Percentiles rank a stretch among this genome's conserved stretches.
These are phyloP conservation scores for Podaxis sp. DNA, from an alignment of 768 basidiomycete genomes.

Conservation along the genomic window DNA sequence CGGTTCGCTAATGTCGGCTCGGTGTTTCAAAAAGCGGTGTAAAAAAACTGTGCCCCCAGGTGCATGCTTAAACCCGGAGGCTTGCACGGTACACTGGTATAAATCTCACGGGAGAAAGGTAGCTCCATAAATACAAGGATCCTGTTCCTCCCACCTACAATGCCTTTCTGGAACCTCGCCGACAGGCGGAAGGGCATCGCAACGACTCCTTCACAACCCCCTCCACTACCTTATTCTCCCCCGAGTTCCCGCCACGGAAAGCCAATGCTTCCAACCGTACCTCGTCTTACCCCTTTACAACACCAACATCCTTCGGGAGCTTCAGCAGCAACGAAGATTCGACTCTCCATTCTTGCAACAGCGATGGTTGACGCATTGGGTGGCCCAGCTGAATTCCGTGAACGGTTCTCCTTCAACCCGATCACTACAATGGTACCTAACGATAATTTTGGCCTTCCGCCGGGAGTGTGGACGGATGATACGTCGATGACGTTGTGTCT, in stretches of 20 bases:
- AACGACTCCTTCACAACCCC: background rate
- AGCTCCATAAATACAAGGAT: no score
- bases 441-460: constrained; percentile 30
- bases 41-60: no score
- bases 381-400: constrained; percentile 39
- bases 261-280: background rate
- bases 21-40: no score
- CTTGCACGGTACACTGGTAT: no score
- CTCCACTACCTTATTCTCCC: background rate
- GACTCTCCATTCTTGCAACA: constrained; percentile 34
- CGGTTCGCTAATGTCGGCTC: no score
- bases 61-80: no score
- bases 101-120: no score
- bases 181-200: background rate
- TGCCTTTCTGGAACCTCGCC: background rate
- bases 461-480: constrained; percentile 49
- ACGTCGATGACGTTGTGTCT: constrained; percentile 47
- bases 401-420: constrained; percentile 36
- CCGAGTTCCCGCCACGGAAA: background rate
- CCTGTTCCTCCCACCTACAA: background rate
- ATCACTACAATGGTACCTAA: constrained; percentile 37
- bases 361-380: constrained; percentile 47
- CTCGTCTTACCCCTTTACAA: background rate
- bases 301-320: constrained; percentile 18
- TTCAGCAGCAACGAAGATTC: constrained; percentile 35